These are phyloP conservation scores for Globisporangium echinulatum DNA, from an alignment of 352 stramenopile genomes.

Conservation along the genomic window DNA sequence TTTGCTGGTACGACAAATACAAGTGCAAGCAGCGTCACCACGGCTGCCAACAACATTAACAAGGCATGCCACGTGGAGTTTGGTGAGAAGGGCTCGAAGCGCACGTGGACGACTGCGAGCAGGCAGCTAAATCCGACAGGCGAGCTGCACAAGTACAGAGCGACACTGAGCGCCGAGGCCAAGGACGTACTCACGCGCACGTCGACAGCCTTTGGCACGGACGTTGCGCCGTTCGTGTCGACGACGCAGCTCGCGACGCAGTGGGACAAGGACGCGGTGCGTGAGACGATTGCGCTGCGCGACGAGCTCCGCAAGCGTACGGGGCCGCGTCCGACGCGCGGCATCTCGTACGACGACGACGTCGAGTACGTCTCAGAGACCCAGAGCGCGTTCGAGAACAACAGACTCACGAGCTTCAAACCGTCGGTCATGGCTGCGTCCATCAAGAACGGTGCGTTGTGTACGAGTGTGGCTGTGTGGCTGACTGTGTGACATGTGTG, in stretches of 20 bases:
- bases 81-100: conserved; percentile 50
- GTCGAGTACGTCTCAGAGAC: conserved; percentile 73
- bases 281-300: conserved; percentile 48
- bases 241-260: conserved; percentile 65
- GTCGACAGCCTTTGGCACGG: conserved; percentile 47
- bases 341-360: conserved; percentile 74
- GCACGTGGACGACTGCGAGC: conserved; percentile 48
- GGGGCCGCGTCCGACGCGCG: conserved; percentile 37
- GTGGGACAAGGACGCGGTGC: conserved; percentile 49
- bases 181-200: conserved; percentile 57
- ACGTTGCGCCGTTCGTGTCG: conserved; percentile 44
- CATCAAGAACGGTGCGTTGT: conserved; percentile 62
- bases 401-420: conserved; percentile 53
- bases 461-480: no score
- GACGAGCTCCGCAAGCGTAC: conserved; percentile 67
- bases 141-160: conserved; percentile 58
- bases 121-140: conserved; percentile 52
- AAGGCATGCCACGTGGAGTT: conserved; percentile 65
- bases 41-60: conserved; percentile 35
- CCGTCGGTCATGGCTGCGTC: conserved; percentile 65
- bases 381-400: conserved; percentile 69
- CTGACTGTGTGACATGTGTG: no score
- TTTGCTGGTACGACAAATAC: conserved; percentile 17
- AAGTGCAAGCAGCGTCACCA: conserved; percentile 4
- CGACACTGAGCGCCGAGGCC: conserved; percentile 35